A percentile compares a stretch with the other conserved stretches of the same genome.
phyloP scores from a whole-genome alignment of 768 basidiomycete genomes.

The Boletales sp. region DNA sequence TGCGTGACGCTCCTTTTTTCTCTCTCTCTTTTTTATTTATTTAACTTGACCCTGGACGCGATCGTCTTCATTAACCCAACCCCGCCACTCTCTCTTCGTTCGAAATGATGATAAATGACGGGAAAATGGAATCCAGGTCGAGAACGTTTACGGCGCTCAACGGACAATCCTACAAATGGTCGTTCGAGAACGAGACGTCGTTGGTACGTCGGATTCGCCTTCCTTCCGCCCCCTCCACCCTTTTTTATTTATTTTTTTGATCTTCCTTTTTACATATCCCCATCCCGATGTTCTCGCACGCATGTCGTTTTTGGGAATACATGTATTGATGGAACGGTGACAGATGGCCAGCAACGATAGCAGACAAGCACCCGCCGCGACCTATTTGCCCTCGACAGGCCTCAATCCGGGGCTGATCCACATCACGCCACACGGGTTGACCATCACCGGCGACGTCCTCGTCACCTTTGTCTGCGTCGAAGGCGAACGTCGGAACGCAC shows the following conservation, averaged over 20 bases:
- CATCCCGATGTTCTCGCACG: no score
- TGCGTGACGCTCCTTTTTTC: slow-evolving; percentile 13
- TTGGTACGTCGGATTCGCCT: slow-evolving; percentile 18
- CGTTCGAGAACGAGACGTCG: slow-evolving; percentile 30
- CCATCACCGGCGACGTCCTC: slow-evolving; percentile 31
- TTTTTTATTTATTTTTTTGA: not conserved
- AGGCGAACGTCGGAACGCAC: slow-evolving; percentile 29
- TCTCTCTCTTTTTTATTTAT: not conserved
- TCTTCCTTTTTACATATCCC: not conserved
- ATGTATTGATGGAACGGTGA: not conserved
- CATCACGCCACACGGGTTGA: slow-evolving; percentile 31
- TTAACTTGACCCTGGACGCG: not conserved
- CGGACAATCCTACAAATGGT: slow-evolving; percentile 33
- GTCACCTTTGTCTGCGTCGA: slow-evolving; percentile 32
- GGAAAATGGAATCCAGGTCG: slow-evolving; percentile 17
- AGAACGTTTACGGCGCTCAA: slow-evolving; percentile 33
- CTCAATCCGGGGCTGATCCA: slow-evolving; percentile 29
- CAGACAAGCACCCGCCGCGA: slow-evolving; percentile 30
- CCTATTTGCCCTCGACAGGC: slow-evolving; percentile 23
- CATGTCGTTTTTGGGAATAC: not conserved
- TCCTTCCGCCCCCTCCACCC: no score
- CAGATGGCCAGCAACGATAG: slow-evolving; percentile 33
- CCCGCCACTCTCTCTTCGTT: not conserved
- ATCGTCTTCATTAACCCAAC: slow-evolving; percentile 2
- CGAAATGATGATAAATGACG: not conserved